Conservation (phyloP, 2,329 filamentous ascomycete genomes). For the Nothomitra cinnamomea region DNA sequence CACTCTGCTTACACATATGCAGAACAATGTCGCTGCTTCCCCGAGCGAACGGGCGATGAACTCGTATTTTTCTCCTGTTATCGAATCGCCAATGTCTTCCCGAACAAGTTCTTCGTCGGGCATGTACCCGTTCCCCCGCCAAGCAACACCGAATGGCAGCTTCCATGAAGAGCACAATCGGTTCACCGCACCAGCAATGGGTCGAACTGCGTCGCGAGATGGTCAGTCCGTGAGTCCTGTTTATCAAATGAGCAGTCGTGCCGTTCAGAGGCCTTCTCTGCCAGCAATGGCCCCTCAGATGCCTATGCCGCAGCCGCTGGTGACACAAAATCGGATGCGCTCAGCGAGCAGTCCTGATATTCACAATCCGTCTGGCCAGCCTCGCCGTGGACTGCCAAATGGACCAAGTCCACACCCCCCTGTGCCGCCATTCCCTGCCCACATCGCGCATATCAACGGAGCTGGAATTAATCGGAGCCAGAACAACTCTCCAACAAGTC, state of each 20-base stretch:
- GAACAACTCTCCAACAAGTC: constrained; percentile 55
- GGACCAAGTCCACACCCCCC: constrained; percentile 26
- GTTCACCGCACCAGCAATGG: constrained; percentile 78
- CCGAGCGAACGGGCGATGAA: constrained; percentile 42
- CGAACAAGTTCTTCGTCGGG: constrained; percentile 56
- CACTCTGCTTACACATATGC: constrained; percentile 49
- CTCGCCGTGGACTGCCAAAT: constrained; percentile 37
- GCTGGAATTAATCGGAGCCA: constrained; percentile 58
- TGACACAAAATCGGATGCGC: constrained; percentile 55
- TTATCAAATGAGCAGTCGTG: constrained; percentile 43
- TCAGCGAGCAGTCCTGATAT: constrained; percentile 95
- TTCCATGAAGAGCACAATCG: constrained; percentile 60
- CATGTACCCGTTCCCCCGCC: constrained; percentile 67
- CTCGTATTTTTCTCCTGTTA: constrained; percentile 84
- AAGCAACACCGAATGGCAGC: constrained; percentile 46
- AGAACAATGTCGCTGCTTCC: constrained; percentile 32
- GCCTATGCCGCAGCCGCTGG: constrained; percentile 27
- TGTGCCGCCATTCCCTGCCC: constrained; percentile 36
- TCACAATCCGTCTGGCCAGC: constrained; percentile 46
- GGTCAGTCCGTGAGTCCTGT: constrained; percentile 46
- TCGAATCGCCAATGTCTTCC: constrained; percentile 61
- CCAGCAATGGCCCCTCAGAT: constrained; percentile 50
- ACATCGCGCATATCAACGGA: constrained; percentile 32
- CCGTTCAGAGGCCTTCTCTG: constrained; percentile 57
- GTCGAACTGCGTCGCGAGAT: constrained; percentile 63